These are phyloP conservation scores for Pleurotus pulmonarius DNA, from an alignment of 768 basidiomycete genomes.

Conservation along the genomic window DNA sequence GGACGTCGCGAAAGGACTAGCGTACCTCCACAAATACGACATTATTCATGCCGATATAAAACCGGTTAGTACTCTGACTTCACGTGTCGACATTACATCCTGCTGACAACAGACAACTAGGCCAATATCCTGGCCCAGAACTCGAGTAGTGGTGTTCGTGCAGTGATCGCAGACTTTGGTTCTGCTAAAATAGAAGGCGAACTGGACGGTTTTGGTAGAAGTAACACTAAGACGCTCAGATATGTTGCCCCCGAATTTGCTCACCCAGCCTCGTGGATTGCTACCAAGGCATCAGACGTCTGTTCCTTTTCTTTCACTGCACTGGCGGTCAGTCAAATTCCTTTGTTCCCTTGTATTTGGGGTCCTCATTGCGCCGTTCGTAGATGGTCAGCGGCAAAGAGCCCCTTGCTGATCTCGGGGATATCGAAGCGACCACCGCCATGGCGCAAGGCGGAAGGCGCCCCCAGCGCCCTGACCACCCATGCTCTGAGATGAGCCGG, in stretches of 20 bases:
- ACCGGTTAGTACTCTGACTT: not conserved
- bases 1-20: not conserved
- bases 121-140: not conserved
- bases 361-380: not conserved
- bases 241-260: not conserved
- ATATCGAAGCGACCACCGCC: not conserved
- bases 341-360: not conserved
- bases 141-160: not conserved
- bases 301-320: not conserved
- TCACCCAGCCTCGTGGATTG: not conserved
- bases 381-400: not conserved
- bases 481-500: not conserved
- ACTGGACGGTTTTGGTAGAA: not conserved
- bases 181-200: not conserved
- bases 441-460: not conserved
- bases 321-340: not conserved
- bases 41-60: conserved; percentile 5
- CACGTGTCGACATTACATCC: not conserved
- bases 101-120: not conserved
- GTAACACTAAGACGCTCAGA: not conserved
- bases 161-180: not conserved
- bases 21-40: not conserved
- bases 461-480: not conserved
- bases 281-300: not conserved
- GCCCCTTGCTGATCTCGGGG: not conserved